Evolutionary conservation across 257 asterid genomes (phyloP).

Genomic region (Striga asiatica): DNA sequence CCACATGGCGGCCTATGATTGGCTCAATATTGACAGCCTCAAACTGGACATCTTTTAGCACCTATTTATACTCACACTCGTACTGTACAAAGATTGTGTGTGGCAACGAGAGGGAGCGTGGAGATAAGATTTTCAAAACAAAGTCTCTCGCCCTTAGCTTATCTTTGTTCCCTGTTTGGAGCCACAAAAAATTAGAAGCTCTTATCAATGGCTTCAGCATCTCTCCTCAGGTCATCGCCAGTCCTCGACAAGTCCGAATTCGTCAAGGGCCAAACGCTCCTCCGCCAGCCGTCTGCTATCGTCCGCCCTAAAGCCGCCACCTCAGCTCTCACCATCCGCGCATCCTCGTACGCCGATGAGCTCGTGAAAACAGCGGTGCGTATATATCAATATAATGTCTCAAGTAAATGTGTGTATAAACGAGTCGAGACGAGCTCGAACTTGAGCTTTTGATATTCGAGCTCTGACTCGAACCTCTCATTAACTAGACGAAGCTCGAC

Average conservation of each 20-base stretch:
- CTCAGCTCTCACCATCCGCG: constrained; percentile 34
- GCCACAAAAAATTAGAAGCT: neutral
- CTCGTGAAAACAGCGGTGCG: constrained; percentile 83
- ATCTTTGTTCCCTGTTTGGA: neutral
- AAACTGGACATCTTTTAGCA: constrained; percentile 42
- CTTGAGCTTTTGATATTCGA: too few species aligned
- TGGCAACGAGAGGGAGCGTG: constrained; percentile 33
- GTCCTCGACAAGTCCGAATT: constrained; percentile 75
- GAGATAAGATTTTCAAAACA: constrained; percentile 33
- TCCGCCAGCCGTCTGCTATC: constrained; percentile 56
- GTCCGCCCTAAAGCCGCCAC: constrained; percentile 28
- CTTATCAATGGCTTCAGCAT: constrained; percentile 76
- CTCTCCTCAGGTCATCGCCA: constrained; percentile 59
- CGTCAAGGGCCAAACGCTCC: constrained; percentile 55
- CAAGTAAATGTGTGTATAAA: too few species aligned
- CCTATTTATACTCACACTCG: constrained; percentile 27
- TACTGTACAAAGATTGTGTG: constrained; percentile 20
- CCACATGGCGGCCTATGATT: constrained; percentile 33
- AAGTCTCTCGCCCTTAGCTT: constrained; percentile 12
- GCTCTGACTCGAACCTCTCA: too few species aligned
- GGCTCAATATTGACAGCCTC: constrained; percentile 57
- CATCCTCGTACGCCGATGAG: constrained; percentile 81
- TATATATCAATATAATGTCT: constrained; percentile 2
- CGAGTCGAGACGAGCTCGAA: too few species aligned
- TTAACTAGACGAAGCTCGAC: too few species aligned